A percentile compares a stretch with the other conserved stretches of the same genome.
phyloP scores from a whole-genome alignment of 192 early-diverging fungal species.

The Coemansia sp. region DNA sequence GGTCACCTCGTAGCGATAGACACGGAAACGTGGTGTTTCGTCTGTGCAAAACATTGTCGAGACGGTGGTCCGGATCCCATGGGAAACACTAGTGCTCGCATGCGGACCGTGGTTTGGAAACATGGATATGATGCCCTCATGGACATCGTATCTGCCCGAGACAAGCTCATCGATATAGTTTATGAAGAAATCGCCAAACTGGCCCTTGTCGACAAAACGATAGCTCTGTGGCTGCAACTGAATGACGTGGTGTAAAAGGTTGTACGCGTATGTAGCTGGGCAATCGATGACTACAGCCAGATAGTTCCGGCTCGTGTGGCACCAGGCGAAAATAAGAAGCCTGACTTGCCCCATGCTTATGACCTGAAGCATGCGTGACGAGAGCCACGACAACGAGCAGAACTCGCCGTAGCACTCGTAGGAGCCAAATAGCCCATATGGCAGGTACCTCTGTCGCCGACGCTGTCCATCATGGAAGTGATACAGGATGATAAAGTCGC shows the following conservation, averaged over 20 bases:
- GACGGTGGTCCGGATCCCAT: slow-evolving; percentile 41
- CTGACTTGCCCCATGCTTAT: slow-evolving; percentile 27
- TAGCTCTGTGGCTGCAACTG: slow-evolving; percentile 44
- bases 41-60: slow-evolving; percentile 51
- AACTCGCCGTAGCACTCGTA: slow-evolving; percentile 51
- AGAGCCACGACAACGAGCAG: slow-evolving; percentile 47
- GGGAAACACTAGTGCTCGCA: slow-evolving; percentile 21
- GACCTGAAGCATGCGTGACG: slow-evolving; percentile 51
- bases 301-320: slow-evolving; percentile 39
- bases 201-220: slow-evolving; percentile 34
- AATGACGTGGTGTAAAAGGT: slow-evolving; percentile 46
- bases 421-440: slow-evolving; percentile 39
- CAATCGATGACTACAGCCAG: slow-evolving; percentile 42
- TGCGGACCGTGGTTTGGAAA: slow-evolving; percentile 46
- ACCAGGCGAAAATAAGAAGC: slow-evolving; percentile 48
- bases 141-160: slow-evolving; percentile 25
- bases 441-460: slow-evolving; percentile 21
- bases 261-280: neutral
- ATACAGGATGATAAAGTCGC: slow-evolving; percentile 49
- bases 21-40: slow-evolving; percentile 25
- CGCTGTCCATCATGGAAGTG: slow-evolving; percentile 55
- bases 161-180: slow-evolving; percentile 32
- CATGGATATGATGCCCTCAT: slow-evolving; percentile 26
- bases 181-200: slow-evolving; percentile 47
- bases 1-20: slow-evolving; percentile 49